A percentile compares a stretch with the other conserved stretches of the same genome.
phyloP scores from a whole-genome alignment of 257 asterid species.

The Solanum piurae region DNA sequence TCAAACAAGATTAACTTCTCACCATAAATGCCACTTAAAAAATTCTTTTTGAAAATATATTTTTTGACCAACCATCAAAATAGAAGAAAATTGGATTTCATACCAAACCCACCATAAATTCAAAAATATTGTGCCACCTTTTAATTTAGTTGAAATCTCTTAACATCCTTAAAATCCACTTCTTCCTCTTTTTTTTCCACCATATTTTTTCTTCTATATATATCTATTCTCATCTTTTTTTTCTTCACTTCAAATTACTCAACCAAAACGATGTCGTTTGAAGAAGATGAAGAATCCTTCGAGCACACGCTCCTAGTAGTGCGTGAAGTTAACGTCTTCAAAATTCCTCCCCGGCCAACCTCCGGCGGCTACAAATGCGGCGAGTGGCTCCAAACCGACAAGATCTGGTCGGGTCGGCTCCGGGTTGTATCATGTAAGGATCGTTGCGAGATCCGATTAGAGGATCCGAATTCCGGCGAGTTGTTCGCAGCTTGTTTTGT shows the following conservation, averaged over 20 bases:
- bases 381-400: conserved; percentile 94
- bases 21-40: no score
- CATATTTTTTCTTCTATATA: not conserved
- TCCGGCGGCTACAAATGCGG: conserved; percentile 98
- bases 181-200: not conserved
- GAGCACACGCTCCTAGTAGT: conserved; percentile 91
- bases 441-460: conserved; percentile 94
- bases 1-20: not conserved
- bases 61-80: not conserved
- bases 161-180: not conserved
- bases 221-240: not conserved
- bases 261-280: conserved; percentile 47
- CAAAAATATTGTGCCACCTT: not conserved
- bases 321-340: conserved; percentile 81
- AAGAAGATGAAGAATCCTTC: conserved; percentile 70
- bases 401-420: conserved; percentile 95
- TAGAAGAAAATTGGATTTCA: not conserved
- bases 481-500: conserved; percentile 95
- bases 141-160: not conserved
- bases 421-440: conserved; percentile 68
- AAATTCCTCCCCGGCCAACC: conserved; percentile 93
- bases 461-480: conserved; percentile 83
- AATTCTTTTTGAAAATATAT: not conserved
- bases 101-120: not conserved
- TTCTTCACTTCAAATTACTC: not conserved